Conservation (phyloP, 192 early-diverging fungal genomes). For the Geranomyces michiganensis region DNA sequence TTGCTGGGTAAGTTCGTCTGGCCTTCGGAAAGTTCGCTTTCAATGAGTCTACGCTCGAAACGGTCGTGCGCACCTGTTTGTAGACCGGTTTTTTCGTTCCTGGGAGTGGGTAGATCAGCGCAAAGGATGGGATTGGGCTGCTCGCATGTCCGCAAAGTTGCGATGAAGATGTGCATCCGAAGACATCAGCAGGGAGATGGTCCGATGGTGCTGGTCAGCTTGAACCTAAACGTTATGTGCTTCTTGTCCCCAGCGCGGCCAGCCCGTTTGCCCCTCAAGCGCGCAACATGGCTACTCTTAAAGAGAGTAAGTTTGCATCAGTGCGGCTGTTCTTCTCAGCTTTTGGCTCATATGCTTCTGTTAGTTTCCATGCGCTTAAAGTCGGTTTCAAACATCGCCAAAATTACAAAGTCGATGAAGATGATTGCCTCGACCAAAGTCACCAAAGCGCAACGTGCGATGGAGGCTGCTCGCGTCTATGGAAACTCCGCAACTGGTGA, state of each 20-base stretch:
- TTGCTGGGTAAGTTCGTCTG: constrained; percentile 2
- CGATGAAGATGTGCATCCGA: too few relatives aligned
- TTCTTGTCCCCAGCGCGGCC: constrained; percentile 5
- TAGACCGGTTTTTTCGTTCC: too few relatives aligned
- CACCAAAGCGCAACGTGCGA: constrained; percentile 81
- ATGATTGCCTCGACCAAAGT: constrained; percentile 99
- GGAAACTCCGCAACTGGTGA: constrained; percentile 66
- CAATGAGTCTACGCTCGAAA: not conserved
- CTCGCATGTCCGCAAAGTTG: too few relatives aligned
- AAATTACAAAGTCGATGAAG: constrained; percentile 99
- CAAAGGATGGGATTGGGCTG: too few relatives aligned
- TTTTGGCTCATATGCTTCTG: not conserved
- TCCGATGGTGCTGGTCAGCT: too few relatives aligned
- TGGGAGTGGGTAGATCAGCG: too few relatives aligned
- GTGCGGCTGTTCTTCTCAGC: not conserved
- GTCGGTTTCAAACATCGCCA: constrained; percentile 97
- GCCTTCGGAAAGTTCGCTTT: not conserved
- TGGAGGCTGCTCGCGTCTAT: constrained; percentile 85
- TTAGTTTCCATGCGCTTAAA: constrained; percentile 90
- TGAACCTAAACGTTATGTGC: not conserved
- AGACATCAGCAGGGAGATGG: too few relatives aligned
- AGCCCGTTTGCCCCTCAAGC: constrained; percentile 58
- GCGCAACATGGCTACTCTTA: constrained; percentile 93
- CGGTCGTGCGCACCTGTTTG: too few relatives aligned
- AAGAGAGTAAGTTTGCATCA: constrained; percentile 77